A percentile compares a stretch with the other conserved stretches of the same genome.
Evolutionary conservation across 495 filamentous ascomycete genomes (phyloP).

Genomic region (Trichoderma reesei): DNA sequence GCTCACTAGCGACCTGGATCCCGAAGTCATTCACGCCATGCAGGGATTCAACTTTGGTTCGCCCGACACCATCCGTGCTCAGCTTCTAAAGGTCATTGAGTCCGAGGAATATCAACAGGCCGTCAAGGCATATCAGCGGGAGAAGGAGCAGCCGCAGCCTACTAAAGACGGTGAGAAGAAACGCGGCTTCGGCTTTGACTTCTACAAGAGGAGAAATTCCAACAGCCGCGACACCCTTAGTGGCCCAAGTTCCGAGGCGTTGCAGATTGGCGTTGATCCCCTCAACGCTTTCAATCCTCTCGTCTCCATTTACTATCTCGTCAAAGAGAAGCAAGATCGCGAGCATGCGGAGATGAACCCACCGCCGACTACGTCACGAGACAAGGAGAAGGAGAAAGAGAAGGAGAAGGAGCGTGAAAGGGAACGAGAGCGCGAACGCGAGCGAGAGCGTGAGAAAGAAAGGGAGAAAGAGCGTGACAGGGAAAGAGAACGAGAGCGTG

Average conservation of each 20-base stretch:
- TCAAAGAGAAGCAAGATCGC: conserved; percentile 84
- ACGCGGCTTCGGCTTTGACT: conserved; percentile 83
- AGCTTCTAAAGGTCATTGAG: conserved; percentile 74
- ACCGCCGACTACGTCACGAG: conserved; percentile 26
- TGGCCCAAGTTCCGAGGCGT: conserved; percentile 71
- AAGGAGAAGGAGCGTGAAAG: conserved; percentile 10
- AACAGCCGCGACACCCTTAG: conserved; percentile 83
- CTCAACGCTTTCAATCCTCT: conserved; percentile 89
- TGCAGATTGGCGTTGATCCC: conserved; percentile 77
- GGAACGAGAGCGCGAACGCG: conserved; percentile 17
- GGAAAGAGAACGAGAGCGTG: conserved; percentile 12
- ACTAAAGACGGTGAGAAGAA: conserved; percentile 69
- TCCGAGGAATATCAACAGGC: conserved; percentile 89
- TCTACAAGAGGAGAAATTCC: conserved; percentile 92
- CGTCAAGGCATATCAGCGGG: conserved; percentile 48
- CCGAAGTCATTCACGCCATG: conserved; percentile 80
- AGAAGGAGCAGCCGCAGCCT: conserved; percentile 52
- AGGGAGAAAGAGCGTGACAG: conserved; percentile 11
- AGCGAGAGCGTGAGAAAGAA: conserved; percentile 23
- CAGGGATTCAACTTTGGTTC: conserved; percentile 96
- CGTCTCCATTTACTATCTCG: conserved; percentile 91
- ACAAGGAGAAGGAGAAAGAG: conserved; percentile 13
- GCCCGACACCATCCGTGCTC: conserved; percentile 66
- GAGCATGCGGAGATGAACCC: conserved; percentile 57
- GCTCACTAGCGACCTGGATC: conserved; percentile 73